These are phyloP conservation scores for Microdochium nivale DNA, from an alignment of 2,329 filamentous ascomycete genomes.

Conservation along the genomic window DNA sequence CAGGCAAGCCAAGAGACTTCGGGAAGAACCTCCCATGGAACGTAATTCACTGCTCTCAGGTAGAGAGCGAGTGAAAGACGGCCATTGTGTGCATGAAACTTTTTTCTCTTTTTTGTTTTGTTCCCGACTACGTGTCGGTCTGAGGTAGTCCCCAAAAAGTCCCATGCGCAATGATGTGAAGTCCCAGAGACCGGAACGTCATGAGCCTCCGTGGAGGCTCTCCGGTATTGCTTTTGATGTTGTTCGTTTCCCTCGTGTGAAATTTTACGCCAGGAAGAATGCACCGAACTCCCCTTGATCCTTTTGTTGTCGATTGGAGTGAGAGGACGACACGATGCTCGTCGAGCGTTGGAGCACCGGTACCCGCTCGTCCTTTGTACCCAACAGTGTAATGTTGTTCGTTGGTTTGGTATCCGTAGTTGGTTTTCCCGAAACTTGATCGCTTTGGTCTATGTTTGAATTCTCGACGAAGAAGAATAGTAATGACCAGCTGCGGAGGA, in stretches of 20 bases:
- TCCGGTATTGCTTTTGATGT: constrained; percentile 6
- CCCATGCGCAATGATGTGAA: constrained; percentile 7
- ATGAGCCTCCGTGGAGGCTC: neutral
- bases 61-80: constrained; percentile 50
- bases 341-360: neutral
- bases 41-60: constrained; percentile 51
- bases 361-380: neutral
- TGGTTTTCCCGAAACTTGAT: neutral
- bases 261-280: constrained; percentile 2
- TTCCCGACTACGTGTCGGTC: too few species aligned
- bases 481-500: neutral
- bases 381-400: neutral
- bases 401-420: neutral
- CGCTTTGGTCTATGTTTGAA: neutral
- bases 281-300: constrained; percentile 2
- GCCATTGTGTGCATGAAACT: constrained; percentile 56
- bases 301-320: neutral
- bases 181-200: neutral
- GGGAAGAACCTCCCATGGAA: constrained; percentile 69
- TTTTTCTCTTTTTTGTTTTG: constrained; percentile 28
- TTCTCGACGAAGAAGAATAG: neutral
- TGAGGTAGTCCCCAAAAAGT: neutral
- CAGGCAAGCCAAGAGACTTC: constrained; percentile 36
- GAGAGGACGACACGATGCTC: neutral
- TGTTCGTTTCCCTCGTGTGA: constrained; percentile 4